A percentile compares a stretch with the other conserved stretches of the same genome.
These are phyloP conservation scores for Teunomyces lycoperdinae DNA, from an alignment of 805 yeast genomes.

Conservation along the genomic window DNA sequence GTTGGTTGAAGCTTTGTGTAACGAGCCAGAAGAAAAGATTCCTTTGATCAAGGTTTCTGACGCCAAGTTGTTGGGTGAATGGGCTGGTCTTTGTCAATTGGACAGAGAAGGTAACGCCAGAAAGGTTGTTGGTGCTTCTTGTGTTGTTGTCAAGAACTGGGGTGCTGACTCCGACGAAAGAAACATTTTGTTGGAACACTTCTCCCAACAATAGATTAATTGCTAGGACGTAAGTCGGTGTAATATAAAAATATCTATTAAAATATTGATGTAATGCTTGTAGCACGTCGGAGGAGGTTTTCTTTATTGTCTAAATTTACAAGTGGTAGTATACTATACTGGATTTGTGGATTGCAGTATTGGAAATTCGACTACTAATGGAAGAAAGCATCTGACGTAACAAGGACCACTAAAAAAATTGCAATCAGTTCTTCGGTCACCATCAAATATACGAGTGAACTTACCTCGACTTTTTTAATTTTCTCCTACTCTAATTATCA, in stretches of 20 bases:
- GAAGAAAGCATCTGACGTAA: too few species aligned
- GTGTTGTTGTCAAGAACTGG: slow-evolving; percentile 99
- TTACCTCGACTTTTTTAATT: too few species aligned
- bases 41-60: slow-evolving; percentile 99
- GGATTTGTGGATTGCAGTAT: too few species aligned
- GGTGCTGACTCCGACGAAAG: slow-evolving; percentile 99
- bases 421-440: too few species aligned
- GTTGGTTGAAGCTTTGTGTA: slow-evolving; percentile 98
- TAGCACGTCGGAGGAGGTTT: background rate
- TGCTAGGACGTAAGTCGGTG: slow-evolving; percentile 3
- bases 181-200: slow-evolving; percentile 92
- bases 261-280: background rate
- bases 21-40: slow-evolving; percentile 93
- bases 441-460: too few species aligned
- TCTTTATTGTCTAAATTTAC: too few species aligned
- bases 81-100: slow-evolving; percentile 99
- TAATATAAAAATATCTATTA: slow-evolving; percentile 1
- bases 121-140: slow-evolving; percentile 99
- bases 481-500: too few species aligned
- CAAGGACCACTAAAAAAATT: too few species aligned
- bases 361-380: too few species aligned
- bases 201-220: slow-evolving; percentile 61
- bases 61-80: slow-evolving; percentile 99
- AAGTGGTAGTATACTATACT: too few species aligned
- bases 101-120: slow-evolving; percentile 99